Evolutionary conservation across 164 flowering plant species (phyloP), one percentile per base, ranked within the genome.

Genomic region (Liquidambar formosana): DNA sequence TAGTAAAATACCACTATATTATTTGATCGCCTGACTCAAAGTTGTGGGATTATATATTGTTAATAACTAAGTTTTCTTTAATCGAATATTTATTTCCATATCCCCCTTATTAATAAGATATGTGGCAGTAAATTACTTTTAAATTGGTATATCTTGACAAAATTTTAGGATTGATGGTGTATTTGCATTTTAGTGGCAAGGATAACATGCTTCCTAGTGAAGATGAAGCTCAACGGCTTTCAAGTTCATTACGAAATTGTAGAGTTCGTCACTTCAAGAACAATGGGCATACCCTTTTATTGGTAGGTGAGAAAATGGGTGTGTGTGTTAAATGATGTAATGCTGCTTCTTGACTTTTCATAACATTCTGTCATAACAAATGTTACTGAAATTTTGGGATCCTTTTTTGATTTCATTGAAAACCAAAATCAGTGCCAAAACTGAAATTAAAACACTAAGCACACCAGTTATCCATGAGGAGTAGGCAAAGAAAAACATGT

Each of bases 151-250:
- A 49, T 49, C 53, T 13, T 49, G 53, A 49, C 14, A 18, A 18
- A 49, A 49, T 49, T 49, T 49, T 49, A 49, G 53, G 53, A 5
- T 46, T 69, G 56, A 69, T 49, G 22, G 18, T 73, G 52, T 66
- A 38, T 69, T 63, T 72, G 21, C 71, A 23, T 79, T 78, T 74
- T 65, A 94, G 98, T 87, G 97, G 92, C 76, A 86, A 88, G 75
- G 98, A 94, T 79, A 80, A 86, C 65, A 80, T 91, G 92, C 82
- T 94, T 71, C 98, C 98, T 52, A 94, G 97, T 75, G 59, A 57
- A 66, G 86, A 86, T 62, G 98, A 94, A 85, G 96, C 92, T 28
- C 68, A 73, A 68, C 77, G 94, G 54, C 94, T 94, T 67, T 68
- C 60, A 28, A 79, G 43, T 0, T 70, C 78, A 38, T 61, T 94